Percentiles rank a stretch among this genome's conserved stretches.
These are phyloP conservation scores for Botrytis porri DNA, from an alignment of 2,329 filamentous ascomycete species.

Conservation along the genomic window DNA sequence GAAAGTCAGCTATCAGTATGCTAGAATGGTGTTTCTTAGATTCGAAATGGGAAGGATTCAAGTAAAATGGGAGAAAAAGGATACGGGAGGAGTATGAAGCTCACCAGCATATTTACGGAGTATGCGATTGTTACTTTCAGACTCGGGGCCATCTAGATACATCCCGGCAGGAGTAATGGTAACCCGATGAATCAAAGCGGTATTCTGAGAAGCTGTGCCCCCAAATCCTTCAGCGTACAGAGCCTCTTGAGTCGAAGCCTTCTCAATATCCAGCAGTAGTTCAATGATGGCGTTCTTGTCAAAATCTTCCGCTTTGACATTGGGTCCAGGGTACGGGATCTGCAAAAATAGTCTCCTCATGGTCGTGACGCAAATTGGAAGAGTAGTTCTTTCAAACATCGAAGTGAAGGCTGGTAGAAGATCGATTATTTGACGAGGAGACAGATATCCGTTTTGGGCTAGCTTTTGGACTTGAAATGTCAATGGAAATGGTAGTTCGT, in stretches of 20 bases:
- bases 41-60: rapidly evolving
- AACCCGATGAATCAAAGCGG: constrained; percentile 31
- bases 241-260: constrained; percentile 31
- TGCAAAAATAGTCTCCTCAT: constrained; percentile 51
- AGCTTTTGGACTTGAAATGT: constrained; percentile 63
- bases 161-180: constrained; percentile 58
- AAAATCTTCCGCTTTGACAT: constrained; percentile 45
- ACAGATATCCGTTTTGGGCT: constrained; percentile 59
- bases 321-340: constrained; percentile 55
- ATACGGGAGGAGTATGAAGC: neutral
- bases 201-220: constrained; percentile 29
- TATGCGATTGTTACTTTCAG: constrained; percentile 68
- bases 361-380: constrained; percentile 50
- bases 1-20: neutral
- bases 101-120: constrained; percentile 61
- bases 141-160: constrained; percentile 57
- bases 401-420: constrained; percentile 45
- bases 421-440: constrained; percentile 49
- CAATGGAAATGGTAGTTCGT: constrained; percentile 49
- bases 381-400: constrained; percentile 31
- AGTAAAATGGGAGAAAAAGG: too few species aligned
- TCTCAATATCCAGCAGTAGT: constrained; percentile 44
- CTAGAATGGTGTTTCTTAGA: neutral
- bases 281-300: constrained; percentile 43
- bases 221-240: constrained; percentile 29